Conservation (phyloP, 1,284 basidiomycete species). For the Tilletiopsis washingtonensis region DNA sequence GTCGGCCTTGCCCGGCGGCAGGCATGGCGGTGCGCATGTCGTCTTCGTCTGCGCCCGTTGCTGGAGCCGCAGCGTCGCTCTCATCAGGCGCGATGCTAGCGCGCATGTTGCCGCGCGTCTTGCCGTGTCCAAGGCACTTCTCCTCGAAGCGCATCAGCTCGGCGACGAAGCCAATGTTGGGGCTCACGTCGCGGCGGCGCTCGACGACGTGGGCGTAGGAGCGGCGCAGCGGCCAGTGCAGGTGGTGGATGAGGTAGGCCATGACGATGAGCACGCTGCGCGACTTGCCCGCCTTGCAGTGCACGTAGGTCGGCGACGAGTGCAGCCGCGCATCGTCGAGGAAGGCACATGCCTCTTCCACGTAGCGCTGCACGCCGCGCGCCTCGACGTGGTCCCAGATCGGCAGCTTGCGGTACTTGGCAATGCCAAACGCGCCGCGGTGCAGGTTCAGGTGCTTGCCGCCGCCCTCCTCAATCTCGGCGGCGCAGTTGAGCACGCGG, state of each 20-base stretch:
- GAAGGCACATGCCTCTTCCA: conserved; percentile 74
- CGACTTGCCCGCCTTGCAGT: conserved; percentile 93
- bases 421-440: background rate
- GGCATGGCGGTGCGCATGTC: background rate
- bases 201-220: conserved; percentile 86
- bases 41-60: background rate
- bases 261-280: conserved; percentile 94
- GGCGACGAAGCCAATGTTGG: conserved; percentile 94
- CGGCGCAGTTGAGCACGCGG: conserved; percentile 81
- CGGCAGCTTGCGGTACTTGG: conserved; percentile 66
- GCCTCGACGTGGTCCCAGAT: conserved; percentile 95
- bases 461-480: conserved; percentile 53
- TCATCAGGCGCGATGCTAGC: background rate
- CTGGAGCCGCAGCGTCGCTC: background rate
- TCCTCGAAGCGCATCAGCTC: conserved; percentile 96
- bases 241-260: conserved; percentile 91
- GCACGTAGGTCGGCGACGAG: conserved; percentile 81
- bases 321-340: conserved; percentile 84
- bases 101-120: background rate
- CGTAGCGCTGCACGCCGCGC: conserved; percentile 71
- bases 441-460: conserved; percentile 9
- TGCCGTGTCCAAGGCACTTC: conserved; percentile 7
- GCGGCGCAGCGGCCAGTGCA: conserved; percentile 84
- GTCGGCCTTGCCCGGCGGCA: conserved; percentile 1
- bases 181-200: conserved; percentile 82